These are phyloP conservation scores for Pyricularia pennisetigena DNA, from an alignment of 2,329 filamentous ascomycete species.

Conservation along the genomic window DNA sequence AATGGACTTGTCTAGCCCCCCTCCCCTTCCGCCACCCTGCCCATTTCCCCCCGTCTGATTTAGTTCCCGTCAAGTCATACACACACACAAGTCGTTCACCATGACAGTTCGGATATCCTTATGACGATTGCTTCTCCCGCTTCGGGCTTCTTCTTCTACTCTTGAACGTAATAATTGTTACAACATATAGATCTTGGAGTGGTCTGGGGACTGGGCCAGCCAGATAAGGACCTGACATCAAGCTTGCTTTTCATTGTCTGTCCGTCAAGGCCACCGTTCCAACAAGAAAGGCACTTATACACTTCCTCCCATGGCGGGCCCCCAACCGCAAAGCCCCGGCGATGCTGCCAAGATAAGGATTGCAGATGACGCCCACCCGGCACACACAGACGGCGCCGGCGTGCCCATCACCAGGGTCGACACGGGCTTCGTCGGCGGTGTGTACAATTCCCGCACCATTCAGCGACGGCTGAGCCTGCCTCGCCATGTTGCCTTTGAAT, in stretches of 20 bases:
- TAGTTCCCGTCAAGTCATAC: not conserved
- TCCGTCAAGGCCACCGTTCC: not conserved
- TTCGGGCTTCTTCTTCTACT: not conserved
- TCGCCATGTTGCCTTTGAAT: slow-evolving; percentile 5
- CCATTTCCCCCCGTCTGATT: not conserved
- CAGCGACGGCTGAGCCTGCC: slow-evolving; percentile 7
- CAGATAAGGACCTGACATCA: not conserved
- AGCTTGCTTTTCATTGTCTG: not conserved
- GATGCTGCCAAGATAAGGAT: slow-evolving; percentile 1
- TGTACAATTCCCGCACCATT: slow-evolving; percentile 10
- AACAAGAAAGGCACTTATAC: not conserved
- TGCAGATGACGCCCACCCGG: not conserved
- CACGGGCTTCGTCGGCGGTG: slow-evolving; percentile 8
- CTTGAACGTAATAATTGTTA: not conserved
- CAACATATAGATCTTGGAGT: not conserved
- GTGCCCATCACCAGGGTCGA: slow-evolving; percentile 3
- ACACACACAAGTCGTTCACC: not conserved
- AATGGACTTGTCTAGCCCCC: not conserved
- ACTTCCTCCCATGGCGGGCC: not conserved
- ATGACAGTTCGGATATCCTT: not conserved
- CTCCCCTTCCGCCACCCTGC: not conserved
- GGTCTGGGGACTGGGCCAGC: too few relatives aligned
- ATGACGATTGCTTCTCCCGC: not conserved
- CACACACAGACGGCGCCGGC: not conserved
- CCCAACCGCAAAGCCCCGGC: not conserved